phyloP scores from a whole-genome alignment of 2,329 filamentous ascomycete genomes.

The Rhytidhysteron rufulum region DNA sequence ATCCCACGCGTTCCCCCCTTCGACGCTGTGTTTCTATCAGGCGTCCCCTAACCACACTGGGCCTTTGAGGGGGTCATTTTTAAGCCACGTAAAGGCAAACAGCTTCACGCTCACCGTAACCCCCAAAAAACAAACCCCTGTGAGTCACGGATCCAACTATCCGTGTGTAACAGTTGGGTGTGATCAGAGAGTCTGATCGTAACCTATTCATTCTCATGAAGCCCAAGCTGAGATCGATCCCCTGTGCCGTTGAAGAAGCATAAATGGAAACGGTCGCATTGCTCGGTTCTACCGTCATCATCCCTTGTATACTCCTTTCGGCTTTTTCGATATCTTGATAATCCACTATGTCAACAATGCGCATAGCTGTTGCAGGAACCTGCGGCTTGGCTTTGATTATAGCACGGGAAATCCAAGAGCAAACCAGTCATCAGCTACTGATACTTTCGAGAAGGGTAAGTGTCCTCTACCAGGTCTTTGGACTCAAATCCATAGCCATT shows the following conservation, averaged over 20 bases:
- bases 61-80: slow-evolving; percentile 1
- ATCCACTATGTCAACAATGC: slow-evolving; percentile 45
- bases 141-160: slow-evolving; percentile 27
- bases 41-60: slow-evolving; percentile 10
- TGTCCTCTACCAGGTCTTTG: slow-evolving; percentile 7
- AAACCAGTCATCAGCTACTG: slow-evolving; percentile 64
- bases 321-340: no score
- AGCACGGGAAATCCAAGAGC: slow-evolving; percentile 55
- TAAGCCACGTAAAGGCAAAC: slow-evolving; percentile 9
- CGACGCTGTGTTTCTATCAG: slow-evolving; percentile 6
- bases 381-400: slow-evolving; percentile 57
- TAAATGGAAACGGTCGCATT: slow-evolving; percentile 11
- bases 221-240: slow-evolving; percentile 8
- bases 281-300: no score
- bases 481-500: no score
- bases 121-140: slow-evolving; percentile 9
- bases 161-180: slow-evolving; percentile 12
- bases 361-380: slow-evolving; percentile 60
- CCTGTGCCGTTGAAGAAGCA: slow-evolving; percentile 6
- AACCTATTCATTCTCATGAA: slow-evolving; percentile 8
- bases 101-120: slow-evolving; percentile 18
- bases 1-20: slow-evolving; percentile 6
- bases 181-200: slow-evolving; percentile 3
- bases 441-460: slow-evolving; percentile 65
- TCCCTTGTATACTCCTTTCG: no score